phyloP scores from a whole-genome alignment of 2,329 filamentous ascomycete species.

The Talaromyces atroroseus region DNA sequence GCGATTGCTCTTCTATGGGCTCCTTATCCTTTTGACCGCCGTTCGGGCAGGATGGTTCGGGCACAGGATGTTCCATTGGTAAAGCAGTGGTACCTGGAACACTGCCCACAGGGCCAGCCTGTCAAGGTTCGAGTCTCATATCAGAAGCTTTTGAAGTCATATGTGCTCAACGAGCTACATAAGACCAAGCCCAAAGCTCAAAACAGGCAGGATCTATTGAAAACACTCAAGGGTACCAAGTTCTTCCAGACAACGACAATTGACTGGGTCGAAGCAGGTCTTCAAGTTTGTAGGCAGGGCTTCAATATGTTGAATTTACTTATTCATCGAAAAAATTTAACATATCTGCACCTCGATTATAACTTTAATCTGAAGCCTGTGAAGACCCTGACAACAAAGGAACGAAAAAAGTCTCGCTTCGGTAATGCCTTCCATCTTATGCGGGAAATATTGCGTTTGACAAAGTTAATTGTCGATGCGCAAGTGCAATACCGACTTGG shows the following conservation, averaged over 20 bases:
- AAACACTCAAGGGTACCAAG: conserved; percentile 89
- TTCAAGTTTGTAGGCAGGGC: conserved; percentile 95
- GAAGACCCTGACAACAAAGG: conserved; percentile 96
- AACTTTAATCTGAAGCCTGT: conserved; percentile 99
- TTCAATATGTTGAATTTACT: conserved; percentile 99
- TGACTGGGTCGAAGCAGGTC: conserved; percentile 97
- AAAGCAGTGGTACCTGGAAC: conserved; percentile 98
- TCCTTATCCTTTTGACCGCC: conserved; percentile 88
- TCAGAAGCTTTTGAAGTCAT: conserved; percentile 94
- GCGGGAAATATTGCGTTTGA: conserved; percentile 92
- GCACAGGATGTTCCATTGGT: conserved; percentile 95
- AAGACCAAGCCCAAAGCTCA: conserved; percentile 93
- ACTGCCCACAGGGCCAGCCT: conserved; percentile 82
- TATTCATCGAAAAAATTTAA: conserved; percentile 97
- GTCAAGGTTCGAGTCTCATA: conserved; percentile 98
- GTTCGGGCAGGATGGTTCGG: conserved; percentile 91
- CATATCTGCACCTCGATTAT: conserved; percentile 96
- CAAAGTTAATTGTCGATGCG: conserved; percentile 95
- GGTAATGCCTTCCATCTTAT: conserved; percentile 99
- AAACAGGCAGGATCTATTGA: conserved; percentile 87
- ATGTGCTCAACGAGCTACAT: conserved; percentile 92
- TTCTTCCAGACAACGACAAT: conserved; percentile 99
- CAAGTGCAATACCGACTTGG: conserved; percentile 96
- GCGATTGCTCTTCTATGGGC: conserved; percentile 98
- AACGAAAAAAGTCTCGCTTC: conserved; percentile 98